phyloP scores from a whole-genome alignment of 305 asterid genomes.

The Solanum hybrid region DNA sequence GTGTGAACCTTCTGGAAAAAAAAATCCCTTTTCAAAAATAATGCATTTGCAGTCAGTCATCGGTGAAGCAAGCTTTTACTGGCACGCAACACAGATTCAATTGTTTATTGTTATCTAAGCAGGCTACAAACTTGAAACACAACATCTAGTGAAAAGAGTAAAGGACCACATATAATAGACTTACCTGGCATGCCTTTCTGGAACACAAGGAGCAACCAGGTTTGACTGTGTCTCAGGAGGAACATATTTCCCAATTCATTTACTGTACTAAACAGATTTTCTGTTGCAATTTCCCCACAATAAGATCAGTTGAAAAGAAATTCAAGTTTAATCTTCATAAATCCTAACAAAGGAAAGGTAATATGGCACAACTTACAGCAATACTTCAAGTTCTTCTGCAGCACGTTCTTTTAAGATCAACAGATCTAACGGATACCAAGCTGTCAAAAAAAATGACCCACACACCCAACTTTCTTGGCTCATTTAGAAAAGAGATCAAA shows the following conservation, averaged over 20 bases:
- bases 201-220: conserved; percentile 1
- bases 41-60: background rate
- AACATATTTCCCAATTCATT: background rate
- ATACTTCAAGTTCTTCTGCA: background rate
- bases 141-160: background rate
- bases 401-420: background rate
- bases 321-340: background rate
- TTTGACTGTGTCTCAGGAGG: background rate
- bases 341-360: background rate
- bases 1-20: background rate
- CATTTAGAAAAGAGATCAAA: background rate
- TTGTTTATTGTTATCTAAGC: background rate
- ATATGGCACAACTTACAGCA: background rate
- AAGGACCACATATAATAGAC: background rate
- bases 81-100: background rate
- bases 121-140: background rate
- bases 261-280: background rate
- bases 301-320: background rate
- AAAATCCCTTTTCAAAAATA: background rate
- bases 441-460: background rate
- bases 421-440: background rate
- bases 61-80: background rate
- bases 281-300: background rate
- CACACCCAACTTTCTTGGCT: background rate
- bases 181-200: conserved; percentile 1